Conservation (phyloP, 1,284 basidiomycete genomes). For the Hymenochaete sp. region DNA sequence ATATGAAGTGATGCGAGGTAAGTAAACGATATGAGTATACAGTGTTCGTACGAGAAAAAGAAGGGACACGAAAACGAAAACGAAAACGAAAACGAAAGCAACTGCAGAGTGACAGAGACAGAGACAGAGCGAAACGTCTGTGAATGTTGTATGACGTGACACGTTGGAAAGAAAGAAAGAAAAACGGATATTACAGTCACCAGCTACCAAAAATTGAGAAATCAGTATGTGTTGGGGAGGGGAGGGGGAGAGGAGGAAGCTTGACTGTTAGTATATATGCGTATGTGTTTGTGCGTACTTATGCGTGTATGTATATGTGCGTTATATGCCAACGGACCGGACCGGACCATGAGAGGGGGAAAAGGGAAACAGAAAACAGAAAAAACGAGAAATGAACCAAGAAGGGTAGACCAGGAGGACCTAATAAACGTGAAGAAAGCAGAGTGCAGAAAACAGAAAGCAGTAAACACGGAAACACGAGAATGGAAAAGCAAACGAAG, state of each 20-base stretch:
- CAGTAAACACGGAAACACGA: neutral
- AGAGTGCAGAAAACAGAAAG: neutral
- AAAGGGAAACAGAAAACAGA: conserved; percentile 3
- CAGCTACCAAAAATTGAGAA: neutral
- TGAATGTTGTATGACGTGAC: neutral
- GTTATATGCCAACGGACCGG: neutral
- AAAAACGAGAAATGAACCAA: neutral
- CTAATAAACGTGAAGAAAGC: neutral
- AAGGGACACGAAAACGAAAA: no score
- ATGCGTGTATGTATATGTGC: neutral
- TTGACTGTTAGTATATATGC: neutral
- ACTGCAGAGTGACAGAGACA: neutral
- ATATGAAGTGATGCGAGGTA: no score
- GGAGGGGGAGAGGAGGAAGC: neutral
- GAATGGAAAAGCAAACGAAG: no score
- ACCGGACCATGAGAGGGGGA: neutral
- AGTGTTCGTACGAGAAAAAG: no score
- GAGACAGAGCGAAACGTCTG: neutral
- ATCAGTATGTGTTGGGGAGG: neutral
- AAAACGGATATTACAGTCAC: neutral
- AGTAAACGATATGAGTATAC: no score
- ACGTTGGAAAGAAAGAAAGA: neutral
- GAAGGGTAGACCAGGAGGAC: no score
- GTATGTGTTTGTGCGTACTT: no score
- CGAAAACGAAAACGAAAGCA: no score